Percentiles rank a stretch among this genome's conserved stretches.
phyloP scores from a whole-genome alignment of 176 grass and related monocot species.

The Tuctoria greenei region DNA sequence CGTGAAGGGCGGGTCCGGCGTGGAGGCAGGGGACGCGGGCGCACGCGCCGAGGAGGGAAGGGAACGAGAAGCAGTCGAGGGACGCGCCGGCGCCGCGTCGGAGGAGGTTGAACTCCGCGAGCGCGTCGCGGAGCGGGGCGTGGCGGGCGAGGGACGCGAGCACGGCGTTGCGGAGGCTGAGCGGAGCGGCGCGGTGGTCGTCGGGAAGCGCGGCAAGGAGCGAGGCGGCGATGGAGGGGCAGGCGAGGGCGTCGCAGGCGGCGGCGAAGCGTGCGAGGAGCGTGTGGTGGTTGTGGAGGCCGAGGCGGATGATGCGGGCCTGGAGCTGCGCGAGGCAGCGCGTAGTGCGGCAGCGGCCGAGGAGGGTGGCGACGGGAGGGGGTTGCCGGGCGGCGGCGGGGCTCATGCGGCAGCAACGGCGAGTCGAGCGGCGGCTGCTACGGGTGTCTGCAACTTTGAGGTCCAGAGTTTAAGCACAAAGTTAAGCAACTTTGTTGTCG shows the following conservation, averaged over 20 bases:
- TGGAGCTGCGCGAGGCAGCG: constrained; percentile 53
- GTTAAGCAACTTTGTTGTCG: neutral
- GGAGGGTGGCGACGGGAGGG: constrained; percentile 49
- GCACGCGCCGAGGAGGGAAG: constrained; percentile 57
- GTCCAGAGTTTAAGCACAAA: neutral
- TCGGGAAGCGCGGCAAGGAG: constrained; percentile 43
- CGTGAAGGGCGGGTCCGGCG: constrained; percentile 48
- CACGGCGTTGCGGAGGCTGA: constrained; percentile 52
- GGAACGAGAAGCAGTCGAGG: constrained; percentile 78
- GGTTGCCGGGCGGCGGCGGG: constrained; percentile 22
- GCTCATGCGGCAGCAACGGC: constrained; percentile 48
- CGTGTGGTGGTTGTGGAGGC: constrained; percentile 64
- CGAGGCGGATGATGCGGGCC: constrained; percentile 44
- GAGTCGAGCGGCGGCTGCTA: neutral
- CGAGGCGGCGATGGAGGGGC: constrained; percentile 46
- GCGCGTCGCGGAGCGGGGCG: constrained; percentile 47
- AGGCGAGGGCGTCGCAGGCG: constrained; percentile 52
- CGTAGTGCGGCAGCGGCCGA: constrained; percentile 32
- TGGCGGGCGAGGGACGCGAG: constrained; percentile 62
- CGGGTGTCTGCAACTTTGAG: neutral
- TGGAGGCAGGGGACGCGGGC: constrained; percentile 26
- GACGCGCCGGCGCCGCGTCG: constrained; percentile 19
- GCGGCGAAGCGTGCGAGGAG: constrained; percentile 67
- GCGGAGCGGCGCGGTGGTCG: constrained; percentile 39
- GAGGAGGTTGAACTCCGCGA: constrained; percentile 61